Conservation (phyloP, 805 yeast species). For the Saccharomycopsis oosterbeekiorum region DNA sequence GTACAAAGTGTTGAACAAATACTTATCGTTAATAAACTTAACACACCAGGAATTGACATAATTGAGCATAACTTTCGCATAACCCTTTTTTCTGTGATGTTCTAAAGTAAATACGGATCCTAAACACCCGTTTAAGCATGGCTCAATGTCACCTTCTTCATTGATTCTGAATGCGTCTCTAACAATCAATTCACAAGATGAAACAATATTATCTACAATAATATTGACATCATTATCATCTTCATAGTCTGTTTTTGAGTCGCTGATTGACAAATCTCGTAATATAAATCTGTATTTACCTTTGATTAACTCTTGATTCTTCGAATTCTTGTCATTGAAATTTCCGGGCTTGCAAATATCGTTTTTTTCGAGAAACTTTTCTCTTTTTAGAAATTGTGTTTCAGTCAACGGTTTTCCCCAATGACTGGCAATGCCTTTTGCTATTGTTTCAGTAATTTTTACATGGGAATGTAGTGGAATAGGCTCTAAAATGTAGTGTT, state of each 20-base stretch:
- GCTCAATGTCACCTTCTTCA: constrained; percentile 22
- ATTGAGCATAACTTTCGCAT: constrained; percentile 40
- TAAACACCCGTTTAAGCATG: constrained; percentile 31
- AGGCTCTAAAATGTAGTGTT: neutral
- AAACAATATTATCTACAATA: constrained; percentile 28
- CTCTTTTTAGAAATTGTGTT: constrained; percentile 6
- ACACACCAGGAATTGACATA: constrained; percentile 6
- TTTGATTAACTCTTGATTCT: neutral
- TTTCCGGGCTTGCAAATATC: constrained; percentile 2
- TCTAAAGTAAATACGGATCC: constrained; percentile 53
- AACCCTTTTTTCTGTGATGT: constrained; percentile 43
- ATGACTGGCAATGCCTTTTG: neutral
- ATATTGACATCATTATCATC: constrained; percentile 20
- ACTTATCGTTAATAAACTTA: constrained; percentile 19
- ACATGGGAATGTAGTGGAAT: neutral
- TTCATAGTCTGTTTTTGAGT: constrained; percentile 8
- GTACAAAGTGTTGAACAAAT: constrained; percentile 39
- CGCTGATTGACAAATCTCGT: constrained; percentile 10
- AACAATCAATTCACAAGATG: constrained; percentile 33
- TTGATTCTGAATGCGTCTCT: constrained; percentile 22
- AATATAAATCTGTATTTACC: constrained; percentile 24
- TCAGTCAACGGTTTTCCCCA: neutral
- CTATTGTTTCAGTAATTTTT: neutral
- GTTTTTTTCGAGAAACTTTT: neutral
- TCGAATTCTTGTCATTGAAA: neutral